Evolutionary conservation across 768 basidiomycete species (phyloP).

Genomic region (Galerina marginata): DNA sequence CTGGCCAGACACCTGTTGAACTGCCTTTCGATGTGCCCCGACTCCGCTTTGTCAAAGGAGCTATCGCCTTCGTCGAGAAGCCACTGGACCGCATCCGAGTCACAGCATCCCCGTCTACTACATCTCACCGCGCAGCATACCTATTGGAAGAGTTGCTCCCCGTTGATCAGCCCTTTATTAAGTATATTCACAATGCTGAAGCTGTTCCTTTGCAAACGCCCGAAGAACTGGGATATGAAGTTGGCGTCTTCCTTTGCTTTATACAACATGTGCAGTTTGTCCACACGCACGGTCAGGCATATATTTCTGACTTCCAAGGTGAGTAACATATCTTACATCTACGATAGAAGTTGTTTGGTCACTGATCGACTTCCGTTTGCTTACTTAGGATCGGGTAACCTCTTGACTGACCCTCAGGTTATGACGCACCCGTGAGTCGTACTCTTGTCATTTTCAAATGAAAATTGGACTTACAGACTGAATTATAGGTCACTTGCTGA

Average conservation of each 20-base stretch:
- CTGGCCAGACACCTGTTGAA: neutral
- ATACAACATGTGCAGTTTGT: slow-evolving; percentile 23
- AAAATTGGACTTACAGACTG: neutral
- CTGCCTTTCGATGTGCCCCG: neutral
- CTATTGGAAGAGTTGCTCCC: neutral
- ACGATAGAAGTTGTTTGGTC: neutral
- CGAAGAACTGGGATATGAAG: neutral
- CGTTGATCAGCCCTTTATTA: neutral
- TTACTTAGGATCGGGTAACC: slow-evolving; percentile 9
- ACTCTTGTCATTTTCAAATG: neutral
- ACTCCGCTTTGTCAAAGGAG: neutral
- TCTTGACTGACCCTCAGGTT: slow-evolving; percentile 22
- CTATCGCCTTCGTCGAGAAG: neutral
- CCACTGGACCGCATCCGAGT: neutral
- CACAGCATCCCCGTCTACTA: neutral
- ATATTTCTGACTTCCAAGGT: slow-evolving; percentile 21
- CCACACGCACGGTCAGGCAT: slow-evolving; percentile 10
- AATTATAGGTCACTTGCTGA: neutral
- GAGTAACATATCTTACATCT: neutral
- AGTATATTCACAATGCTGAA: neutral
- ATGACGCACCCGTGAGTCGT: slow-evolving; percentile 22
- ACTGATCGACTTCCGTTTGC: neutral
- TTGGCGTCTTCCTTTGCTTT: neutral
- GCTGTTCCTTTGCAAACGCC: neutral
- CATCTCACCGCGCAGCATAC: neutral